These are phyloP conservation scores for Pleurotus salmoneostramineus DNA, from an alignment of 768 basidiomycete genomes.

Conservation along the genomic window DNA sequence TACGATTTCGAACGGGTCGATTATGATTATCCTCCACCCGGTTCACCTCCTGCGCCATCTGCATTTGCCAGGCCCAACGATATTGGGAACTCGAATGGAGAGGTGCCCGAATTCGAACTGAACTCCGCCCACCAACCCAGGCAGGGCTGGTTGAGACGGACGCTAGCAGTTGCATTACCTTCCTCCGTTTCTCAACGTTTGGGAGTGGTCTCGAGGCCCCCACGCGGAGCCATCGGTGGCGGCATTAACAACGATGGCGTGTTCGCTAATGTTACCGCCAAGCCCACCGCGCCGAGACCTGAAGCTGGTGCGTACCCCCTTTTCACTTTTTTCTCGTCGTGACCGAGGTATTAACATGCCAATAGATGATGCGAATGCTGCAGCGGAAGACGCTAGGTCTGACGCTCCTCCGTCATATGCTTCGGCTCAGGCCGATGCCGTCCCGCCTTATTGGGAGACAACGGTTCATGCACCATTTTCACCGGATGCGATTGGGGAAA, in stretches of 20 bases:
- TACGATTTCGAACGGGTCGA: constrained; percentile 84
- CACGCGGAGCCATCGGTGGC: constrained; percentile 51
- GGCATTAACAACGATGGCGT: constrained; percentile 85
- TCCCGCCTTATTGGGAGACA: constrained; percentile 97
- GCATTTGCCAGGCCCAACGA: constrained; percentile 64
- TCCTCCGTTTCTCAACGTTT: constrained; percentile 40
- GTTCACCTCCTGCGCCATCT: constrained; percentile 70
- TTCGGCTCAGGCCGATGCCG: constrained; percentile 89
- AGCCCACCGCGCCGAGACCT: constrained; percentile 59
- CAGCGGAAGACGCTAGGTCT: constrained; percentile 79
- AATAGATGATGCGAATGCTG: constrained; percentile 59
- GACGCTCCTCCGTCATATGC: constrained; percentile 93
- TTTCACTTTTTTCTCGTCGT: constrained; percentile 6
- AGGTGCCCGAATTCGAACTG: constrained; percentile 47
- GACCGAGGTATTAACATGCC: constrained; percentile 9
- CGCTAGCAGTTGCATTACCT: constrained; percentile 56
- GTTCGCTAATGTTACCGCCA: constrained; percentile 93
- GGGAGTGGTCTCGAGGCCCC: constrained; percentile 34
- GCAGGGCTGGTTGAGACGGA: constrained; percentile 50
- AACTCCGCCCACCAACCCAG: constrained; percentile 27
- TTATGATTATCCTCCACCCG: constrained; percentile 81
- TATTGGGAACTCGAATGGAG: constrained; percentile 72
- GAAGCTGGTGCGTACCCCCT: constrained; percentile 48
- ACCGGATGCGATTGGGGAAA: constrained; percentile 62
- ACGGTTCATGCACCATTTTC: constrained; percentile 88